Conservation (phyloP, 2,329 filamentous ascomycete genomes). For the Amesomyces nigricolor region DNA sequence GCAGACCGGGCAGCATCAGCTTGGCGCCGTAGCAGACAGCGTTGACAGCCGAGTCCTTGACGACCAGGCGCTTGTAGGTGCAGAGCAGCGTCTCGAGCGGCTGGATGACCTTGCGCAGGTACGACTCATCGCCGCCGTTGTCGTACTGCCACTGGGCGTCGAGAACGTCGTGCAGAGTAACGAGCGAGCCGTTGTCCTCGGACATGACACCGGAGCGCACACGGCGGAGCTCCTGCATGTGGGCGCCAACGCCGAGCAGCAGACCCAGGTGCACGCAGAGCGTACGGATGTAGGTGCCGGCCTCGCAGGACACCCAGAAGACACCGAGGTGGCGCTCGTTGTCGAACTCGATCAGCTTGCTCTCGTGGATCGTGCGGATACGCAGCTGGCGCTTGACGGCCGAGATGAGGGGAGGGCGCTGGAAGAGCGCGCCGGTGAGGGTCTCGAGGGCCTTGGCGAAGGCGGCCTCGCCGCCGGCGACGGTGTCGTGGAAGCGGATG, state of each 20-base stretch:
- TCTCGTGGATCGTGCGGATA: slow-evolving; percentile 97
- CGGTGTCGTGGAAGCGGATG: slow-evolving; percentile 89
- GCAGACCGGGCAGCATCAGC: slow-evolving; percentile 93
- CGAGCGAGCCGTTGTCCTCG: slow-evolving; percentile 25
- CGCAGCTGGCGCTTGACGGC: slow-evolving; percentile 98
- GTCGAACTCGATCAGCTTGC: slow-evolving; percentile 95
- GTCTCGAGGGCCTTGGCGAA: slow-evolving; percentile 92
- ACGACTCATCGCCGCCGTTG: slow-evolving; percentile 91
- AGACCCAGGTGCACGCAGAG: slow-evolving; percentile 89
- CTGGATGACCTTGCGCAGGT: slow-evolving; percentile 83
- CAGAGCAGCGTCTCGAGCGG: slow-evolving; percentile 89
- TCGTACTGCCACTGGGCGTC: slow-evolving; percentile 96
- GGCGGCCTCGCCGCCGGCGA: slow-evolving; percentile 87
- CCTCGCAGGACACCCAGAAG: slow-evolving; percentile 99
- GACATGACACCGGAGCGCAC: slow-evolving; percentile 27
- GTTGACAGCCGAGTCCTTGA: slow-evolving; percentile 95
- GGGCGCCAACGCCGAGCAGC: slow-evolving; percentile 70
- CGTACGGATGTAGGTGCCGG: slow-evolving; percentile 97
- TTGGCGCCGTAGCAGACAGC: slow-evolving; percentile 98
- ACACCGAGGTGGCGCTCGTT: slow-evolving; percentile 96
- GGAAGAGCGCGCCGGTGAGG: slow-evolving; percentile 92
- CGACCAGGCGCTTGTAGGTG: slow-evolving; percentile 92
- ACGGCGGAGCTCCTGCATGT: slow-evolving; percentile 29
- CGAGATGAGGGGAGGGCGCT: slow-evolving; percentile 93
- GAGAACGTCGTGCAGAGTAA: slow-evolving; percentile 89